Base-by-base conservation (phyloP, 2,329 filamentous ascomycete genomes). In the Microdochium paspali region DNA sequence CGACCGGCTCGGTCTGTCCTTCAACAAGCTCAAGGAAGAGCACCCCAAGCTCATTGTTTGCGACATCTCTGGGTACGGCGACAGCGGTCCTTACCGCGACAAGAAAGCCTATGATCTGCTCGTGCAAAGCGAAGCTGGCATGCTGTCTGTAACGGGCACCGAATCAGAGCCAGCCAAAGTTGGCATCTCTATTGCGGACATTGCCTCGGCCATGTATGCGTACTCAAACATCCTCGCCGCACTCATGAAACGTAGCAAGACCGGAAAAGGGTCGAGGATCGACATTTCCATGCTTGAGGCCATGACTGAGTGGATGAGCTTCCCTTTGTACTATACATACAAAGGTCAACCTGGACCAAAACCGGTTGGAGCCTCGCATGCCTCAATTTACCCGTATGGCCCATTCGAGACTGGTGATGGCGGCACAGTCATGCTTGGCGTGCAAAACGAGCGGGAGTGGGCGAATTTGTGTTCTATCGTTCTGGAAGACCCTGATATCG, bases 371-470 rank as follows among this genome's bases (percentile, higher is more conserved):
- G 74, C 76, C 0, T 69, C 73, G 1, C 76, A 80, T 50, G 73
- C 75, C 0, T 62, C 71, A 0, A 76, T 80, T 5, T 80, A 78
- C 50, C 77, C 76, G 0, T 80, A 79, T 44, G 76, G 76, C 0
- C 74, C 74, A 0, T 80, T 80, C 44, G 60, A 69, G 30, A 71
- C 74, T 0, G 70, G 70, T 0, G 67, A 68, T 10, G 68, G 67
- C 0, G 66, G 66, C 0, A 67, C 69, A 0, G 74, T 79, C 13
- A 79, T 79, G 72, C 58, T 80, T 3, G 76, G 75, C 0, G 67
- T 80, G 21, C 77, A 80, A 53, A 79, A 79, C 49, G 76, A 79
- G 59, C 63, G 75, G 3, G 77, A 80, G 53, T 79, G 74, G 74
- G 60, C 53, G 1, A 73, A 62, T 5, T 68, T 80, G 12, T 77